Percentiles rank a stretch among this genome's conserved stretches.
Conservation (phyloP, 257 asterid species). For the Solanum piurae region DNA sequence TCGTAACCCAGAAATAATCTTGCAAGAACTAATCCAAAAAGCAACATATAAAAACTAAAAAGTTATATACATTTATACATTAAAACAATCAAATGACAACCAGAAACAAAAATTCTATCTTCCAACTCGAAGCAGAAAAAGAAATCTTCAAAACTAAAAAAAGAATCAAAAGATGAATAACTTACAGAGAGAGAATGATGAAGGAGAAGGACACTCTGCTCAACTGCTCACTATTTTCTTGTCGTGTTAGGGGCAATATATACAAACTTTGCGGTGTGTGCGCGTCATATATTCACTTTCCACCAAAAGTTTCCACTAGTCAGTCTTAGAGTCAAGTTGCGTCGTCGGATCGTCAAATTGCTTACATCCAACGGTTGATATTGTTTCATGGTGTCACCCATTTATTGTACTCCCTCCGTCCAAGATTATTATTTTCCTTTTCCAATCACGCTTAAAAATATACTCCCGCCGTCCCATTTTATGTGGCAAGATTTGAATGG, state of each 20-base stretch:
- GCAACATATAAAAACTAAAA: not conserved
- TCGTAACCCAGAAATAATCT: not conserved
- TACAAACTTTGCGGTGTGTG: not conserved
- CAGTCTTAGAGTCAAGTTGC: not conserved
- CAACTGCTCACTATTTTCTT: not conserved
- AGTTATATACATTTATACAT: not conserved
- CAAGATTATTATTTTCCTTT: too few species aligned
- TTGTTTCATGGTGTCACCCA: not conserved
- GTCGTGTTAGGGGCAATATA: not conserved
- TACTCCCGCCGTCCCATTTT: too few species aligned
- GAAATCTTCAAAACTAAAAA: too few species aligned
- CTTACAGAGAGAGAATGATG: not conserved
- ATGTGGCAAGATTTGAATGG: too few species aligned
- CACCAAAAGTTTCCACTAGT: not conserved
- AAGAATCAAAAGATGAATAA: not conserved
- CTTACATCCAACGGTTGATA: constrained; percentile 3
- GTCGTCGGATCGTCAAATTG: constrained; percentile 17
- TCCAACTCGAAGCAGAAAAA: not conserved
- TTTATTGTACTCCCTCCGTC: too few species aligned
- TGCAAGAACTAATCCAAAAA: not conserved
- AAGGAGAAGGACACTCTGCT: not conserved
- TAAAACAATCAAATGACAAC: not conserved
- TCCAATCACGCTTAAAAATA: too few species aligned
- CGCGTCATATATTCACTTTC: not conserved
- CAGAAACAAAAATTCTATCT: not conserved